These are phyloP conservation scores for Podaxis sp. DNA, from an alignment of 768 basidiomycete genomes.

Conservation along the genomic window DNA sequence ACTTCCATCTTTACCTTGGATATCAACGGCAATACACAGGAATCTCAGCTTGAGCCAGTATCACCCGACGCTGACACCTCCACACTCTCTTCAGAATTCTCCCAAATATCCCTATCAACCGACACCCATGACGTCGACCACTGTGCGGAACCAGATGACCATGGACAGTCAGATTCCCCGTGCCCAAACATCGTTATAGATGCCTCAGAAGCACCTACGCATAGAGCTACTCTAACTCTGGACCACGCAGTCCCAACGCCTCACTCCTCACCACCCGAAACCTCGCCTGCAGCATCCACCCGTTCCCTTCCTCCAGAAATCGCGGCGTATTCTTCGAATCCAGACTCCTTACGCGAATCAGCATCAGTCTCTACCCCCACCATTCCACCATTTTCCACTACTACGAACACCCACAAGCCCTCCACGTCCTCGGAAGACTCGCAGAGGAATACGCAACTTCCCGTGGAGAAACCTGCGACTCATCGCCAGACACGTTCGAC, in stretches of 20 bases:
- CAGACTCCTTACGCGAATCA: background rate
- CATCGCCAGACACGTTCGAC: constrained; percentile 48
- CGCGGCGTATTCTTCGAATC: background rate
- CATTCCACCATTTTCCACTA: constrained; percentile 8
- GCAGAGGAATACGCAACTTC: constrained; percentile 6
- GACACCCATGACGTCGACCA: background rate
- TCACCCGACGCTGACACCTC: constrained; percentile 20
- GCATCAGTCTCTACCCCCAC: constrained; percentile 9
- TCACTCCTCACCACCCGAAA: background rate
- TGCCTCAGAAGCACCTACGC: constrained; percentile 29
- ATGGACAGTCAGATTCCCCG: constrained; percentile 14
- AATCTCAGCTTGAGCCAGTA: constrained; percentile 10
- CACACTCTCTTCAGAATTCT: constrained; percentile 29
- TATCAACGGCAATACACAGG: constrained; percentile 26
- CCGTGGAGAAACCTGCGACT: constrained; percentile 22
- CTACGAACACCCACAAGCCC: constrained; percentile 12
- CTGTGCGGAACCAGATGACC: background rate
- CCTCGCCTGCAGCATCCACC: constrained; percentile 12
- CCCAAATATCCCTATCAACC: constrained; percentile 32
- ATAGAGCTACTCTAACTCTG: constrained; percentile 20
- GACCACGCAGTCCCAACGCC: constrained; percentile 1
- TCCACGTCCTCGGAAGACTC: constrained; percentile 14
- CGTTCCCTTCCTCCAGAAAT: constrained; percentile 11
- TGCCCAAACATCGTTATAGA: constrained; percentile 44
- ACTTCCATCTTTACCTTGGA: constrained; percentile 56